Conservation (phyloP, 1,284 basidiomycete genomes). For the Trichosporon coremiiforme region DNA sequence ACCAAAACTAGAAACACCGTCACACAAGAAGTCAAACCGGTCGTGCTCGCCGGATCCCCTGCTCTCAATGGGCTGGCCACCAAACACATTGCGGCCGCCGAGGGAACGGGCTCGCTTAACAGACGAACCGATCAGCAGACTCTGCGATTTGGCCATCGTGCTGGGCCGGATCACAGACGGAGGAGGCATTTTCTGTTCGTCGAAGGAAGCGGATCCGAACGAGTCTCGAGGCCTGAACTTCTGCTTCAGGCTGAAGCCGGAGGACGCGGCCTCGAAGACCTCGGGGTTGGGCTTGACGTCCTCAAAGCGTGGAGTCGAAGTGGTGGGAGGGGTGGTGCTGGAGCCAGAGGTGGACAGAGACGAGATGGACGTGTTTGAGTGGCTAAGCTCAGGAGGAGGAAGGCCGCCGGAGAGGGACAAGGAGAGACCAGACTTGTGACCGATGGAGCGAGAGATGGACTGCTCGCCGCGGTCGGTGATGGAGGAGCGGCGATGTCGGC, state of each 20-base stretch:
- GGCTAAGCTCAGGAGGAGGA: slow-evolving; percentile 42
- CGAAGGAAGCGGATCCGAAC: slow-evolving; percentile 43
- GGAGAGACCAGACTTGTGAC: slow-evolving; percentile 54
- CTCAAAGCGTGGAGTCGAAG: slow-evolving; percentile 49
- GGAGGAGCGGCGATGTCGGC: slow-evolving; percentile 19
- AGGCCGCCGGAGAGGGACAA: slow-evolving; percentile 40
- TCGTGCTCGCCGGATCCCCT: background rate
- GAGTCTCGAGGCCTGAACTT: slow-evolving; percentile 57
- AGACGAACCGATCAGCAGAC: slow-evolving; percentile 9
- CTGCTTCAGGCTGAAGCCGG: slow-evolving; percentile 41
- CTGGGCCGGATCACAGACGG: slow-evolving; percentile 32
- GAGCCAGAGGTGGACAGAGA: slow-evolving; percentile 41
- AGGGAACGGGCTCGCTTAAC: slow-evolving; percentile 32
- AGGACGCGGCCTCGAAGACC: slow-evolving; percentile 48
- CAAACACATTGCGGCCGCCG: slow-evolving; percentile 22
- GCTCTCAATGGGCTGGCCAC: slow-evolving; percentile 24
- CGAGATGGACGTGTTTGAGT: slow-evolving; percentile 52
- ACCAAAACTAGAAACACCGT: slow-evolving; percentile 40
- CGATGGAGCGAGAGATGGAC: slow-evolving; percentile 53
- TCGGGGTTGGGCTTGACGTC: slow-evolving; percentile 56
- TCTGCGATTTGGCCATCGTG: slow-evolving; percentile 19
- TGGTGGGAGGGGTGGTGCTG: slow-evolving; percentile 41
- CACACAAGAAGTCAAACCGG: slow-evolving; percentile 51
- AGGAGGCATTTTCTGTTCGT: slow-evolving; percentile 30
- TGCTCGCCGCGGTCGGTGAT: slow-evolving; percentile 24